Evolutionary conservation across 1,284 basidiomycete species (phyloP).

Genomic region (Fomitiporia mediterranea): DNA sequence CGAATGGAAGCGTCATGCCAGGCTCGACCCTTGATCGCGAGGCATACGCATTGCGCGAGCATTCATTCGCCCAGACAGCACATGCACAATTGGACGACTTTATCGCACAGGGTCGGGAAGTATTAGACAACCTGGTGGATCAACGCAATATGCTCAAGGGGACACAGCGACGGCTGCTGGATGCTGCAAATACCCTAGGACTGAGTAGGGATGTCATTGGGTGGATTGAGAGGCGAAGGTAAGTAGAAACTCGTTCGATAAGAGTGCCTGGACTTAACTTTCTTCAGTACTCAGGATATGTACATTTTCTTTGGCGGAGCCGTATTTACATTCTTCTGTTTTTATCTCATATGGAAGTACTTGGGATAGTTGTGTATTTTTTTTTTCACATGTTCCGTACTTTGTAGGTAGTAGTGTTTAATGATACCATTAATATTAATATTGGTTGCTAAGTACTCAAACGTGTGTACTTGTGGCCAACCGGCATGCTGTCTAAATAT

Average conservation of each 20-base stretch:
- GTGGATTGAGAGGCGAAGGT: constrained; percentile 93
- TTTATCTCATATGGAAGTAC: constrained; percentile 87
- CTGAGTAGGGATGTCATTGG: constrained; percentile 89
- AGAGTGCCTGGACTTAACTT: constrained; percentile 5
- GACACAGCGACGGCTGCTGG: constrained; percentile 76
- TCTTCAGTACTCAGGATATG: constrained; percentile 80
- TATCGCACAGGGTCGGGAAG: constrained; percentile 84
- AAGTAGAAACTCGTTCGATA: constrained; percentile 29
- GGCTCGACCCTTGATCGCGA: constrained; percentile 55
- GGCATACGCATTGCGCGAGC: constrained; percentile 77
- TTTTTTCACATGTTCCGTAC: not conserved
- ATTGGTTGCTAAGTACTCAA: not conserved
- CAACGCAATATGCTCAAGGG: constrained; percentile 91
- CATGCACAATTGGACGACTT: constrained; percentile 83
- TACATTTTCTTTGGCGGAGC: constrained; percentile 86
- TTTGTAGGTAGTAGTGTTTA: too few species aligned
- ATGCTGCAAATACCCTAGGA: constrained; percentile 90
- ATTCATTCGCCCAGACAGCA: constrained; percentile 80
- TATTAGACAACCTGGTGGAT: constrained; percentile 85
- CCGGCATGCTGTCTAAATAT: not conserved
- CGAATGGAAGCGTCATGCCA: constrained; percentile 35
- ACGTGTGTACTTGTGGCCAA: not conserved
- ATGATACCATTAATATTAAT: not conserved
- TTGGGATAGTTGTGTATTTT: constrained; percentile 50
- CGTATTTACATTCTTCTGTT: constrained; percentile 84